These are phyloP conservation scores for Tricholoma saponaceum DNA, from an alignment of 768 basidiomycete species.

Conservation along the genomic window DNA sequence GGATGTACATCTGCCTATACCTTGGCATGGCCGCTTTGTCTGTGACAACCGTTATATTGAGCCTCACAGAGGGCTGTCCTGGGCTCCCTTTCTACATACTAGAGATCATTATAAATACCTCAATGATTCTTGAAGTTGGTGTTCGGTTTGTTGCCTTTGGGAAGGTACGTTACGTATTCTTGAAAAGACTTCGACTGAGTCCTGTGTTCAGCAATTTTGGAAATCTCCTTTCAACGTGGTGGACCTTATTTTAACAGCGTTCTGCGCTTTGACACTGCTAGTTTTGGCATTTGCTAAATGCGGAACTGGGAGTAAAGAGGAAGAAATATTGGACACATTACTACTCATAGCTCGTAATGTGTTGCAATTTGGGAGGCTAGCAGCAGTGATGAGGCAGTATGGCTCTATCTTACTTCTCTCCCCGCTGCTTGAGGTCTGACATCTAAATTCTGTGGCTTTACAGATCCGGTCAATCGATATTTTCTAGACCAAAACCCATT, in stretches of 20 bases:
- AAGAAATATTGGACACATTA: conserved; percentile 91
- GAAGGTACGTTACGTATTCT: conserved; percentile 50
- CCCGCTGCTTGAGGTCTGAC: background rate
- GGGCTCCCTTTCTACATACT: conserved; percentile 85
- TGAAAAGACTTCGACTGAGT: background rate
- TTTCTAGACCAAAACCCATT: conserved; percentile 81
- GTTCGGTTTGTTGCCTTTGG: conserved; percentile 94
- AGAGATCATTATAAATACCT: conserved; percentile 82
- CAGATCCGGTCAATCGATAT: conserved; percentile 88
- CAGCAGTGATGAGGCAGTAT: conserved; percentile 91
- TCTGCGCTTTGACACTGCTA: conserved; percentile 87
- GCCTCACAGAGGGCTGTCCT: conserved; percentile 81
- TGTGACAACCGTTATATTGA: conserved; percentile 80
- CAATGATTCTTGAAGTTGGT: conserved; percentile 92
- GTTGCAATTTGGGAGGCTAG: conserved; percentile 88
- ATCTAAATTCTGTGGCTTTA: background rate
- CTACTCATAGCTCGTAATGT: conserved; percentile 90
- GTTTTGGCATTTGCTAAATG: conserved; percentile 88
- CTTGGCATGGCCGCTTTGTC: conserved; percentile 86
- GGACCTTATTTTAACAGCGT: conserved; percentile 82
- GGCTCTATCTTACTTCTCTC: conserved; percentile 24
- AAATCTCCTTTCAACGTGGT: conserved; percentile 88
- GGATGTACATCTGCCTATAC: conserved; percentile 84
- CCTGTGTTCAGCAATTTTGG: conserved; percentile 81
- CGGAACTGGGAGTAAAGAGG: conserved; percentile 79